Evolutionary conservation across 805 yeast species (phyloP), one percentile per base, ranked within the genome.

Genomic region (Hanseniaspora thailandica): DNA sequence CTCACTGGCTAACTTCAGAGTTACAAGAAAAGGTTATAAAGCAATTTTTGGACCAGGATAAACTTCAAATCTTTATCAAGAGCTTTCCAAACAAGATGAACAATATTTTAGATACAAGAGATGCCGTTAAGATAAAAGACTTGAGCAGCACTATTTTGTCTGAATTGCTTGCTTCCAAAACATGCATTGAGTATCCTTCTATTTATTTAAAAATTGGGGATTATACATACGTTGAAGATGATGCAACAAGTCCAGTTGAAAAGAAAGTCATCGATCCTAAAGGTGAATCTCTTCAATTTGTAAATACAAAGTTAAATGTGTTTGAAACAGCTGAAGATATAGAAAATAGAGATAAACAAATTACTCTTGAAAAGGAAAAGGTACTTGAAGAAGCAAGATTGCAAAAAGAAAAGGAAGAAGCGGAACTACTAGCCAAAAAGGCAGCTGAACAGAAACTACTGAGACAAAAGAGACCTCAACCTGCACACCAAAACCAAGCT

Each of bases 121-220:
- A 70, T 31, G 60, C 76, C 25, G 65, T 78, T 2, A 61, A 63
- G 39, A 38, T 81, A 15, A 67, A 71, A 23, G 55, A 59, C 20
- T 51, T 63, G 0, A 64, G 60, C 0, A 59, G 58, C n/a, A 55
- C 69, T 22, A 59, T 36, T 7, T 7, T 85, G 1, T 75, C 76
- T 0, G 76, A 74, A 23, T 70, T 71, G 1, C 59, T 87, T n/a
- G 68, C 69, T 55, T 78, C 79, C 34, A 72, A 73, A 54, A 71
- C 80, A 0, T 84, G 87, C 0, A 71, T 86, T 34, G 96, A 87
- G 62, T 87, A 76, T 58, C 95, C 96, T 0, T 82, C 88, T 0
- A 69, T 87, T 4, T 73, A 70, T 54, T 70, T 83, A 1, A 68
- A 75, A 1, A 53, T 59, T 5, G 55, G 55, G 23, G 56, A 55